Base-by-base conservation (phyloP, 2,329 filamentous ascomycete genomes). In the Microcyclosporella mali region DNA sequence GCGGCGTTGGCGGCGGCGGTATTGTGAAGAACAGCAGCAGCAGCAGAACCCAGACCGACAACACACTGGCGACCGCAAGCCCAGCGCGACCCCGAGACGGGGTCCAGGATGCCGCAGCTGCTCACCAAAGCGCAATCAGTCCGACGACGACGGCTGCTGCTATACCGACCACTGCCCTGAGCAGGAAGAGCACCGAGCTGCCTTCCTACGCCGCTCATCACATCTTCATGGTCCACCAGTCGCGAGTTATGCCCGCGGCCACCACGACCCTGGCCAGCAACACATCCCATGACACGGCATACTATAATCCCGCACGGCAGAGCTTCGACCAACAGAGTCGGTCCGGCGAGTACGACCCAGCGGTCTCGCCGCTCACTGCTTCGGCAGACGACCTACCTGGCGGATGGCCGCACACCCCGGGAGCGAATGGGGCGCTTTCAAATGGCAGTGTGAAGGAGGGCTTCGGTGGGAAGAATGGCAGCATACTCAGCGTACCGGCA, bases 231-330 rank as follows among this genome's bases (percentile, higher is more conserved):
- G 64, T 68, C 28, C 46, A 44, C 59, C 62, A 69, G 62, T 60
- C 60, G 49, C 56, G 69, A 60, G 69, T 70, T 50, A 77, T 77
- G 74, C 71, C 73, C 62, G 69, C 70, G 52, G 62, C 56, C 64
- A 61, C 29, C 41, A 48, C 45, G 57, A 58, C 63, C 49, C 21
- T 25, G 21, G 60, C 61, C 43, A 52, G 52, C 36, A 40, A 60
- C 31, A 56, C 56, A 42, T 56, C 59, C n/a, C 30, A 33, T 21
- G 27, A 41, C 37, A 41, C 38, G 29, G n/a, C 39, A 33, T 32
- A 37, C 21, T 25, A 25, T 9, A 25, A 25, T 25, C 4, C 21
- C 21, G 21, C 21, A 25, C 21, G 21, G 21, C 21, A 25, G 21
- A 25, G 21, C 21, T 25, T 25, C 21, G 21, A 25, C 21, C 21